These are phyloP conservation scores for Eucommia ulmoides DNA, from an alignment of 257 asterid genomes.

Conservation along the genomic window DNA sequence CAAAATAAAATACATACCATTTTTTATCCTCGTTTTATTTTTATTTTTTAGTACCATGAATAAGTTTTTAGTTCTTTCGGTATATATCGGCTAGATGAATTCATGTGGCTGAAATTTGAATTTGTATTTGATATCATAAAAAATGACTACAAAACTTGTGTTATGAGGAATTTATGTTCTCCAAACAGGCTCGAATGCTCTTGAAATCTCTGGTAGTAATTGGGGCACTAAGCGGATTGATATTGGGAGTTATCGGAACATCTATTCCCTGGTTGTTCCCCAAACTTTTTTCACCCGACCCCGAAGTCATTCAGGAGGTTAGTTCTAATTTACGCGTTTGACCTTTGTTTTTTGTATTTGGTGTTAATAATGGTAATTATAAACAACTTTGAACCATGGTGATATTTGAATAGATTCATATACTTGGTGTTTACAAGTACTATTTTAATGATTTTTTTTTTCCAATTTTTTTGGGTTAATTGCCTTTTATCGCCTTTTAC, in stretches of 20 bases:
- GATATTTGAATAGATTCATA: no score
- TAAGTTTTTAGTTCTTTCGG: no score
- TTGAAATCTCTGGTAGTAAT: slow-evolving; percentile 76
- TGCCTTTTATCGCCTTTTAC: no score
- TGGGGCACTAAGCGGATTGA: slow-evolving; percentile 56
- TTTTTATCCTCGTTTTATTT: not conserved
- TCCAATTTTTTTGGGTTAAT: no score
- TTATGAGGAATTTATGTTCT: no score
- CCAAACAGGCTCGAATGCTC: slow-evolving; percentile 63
- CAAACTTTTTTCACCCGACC: slow-evolving; percentile 66
- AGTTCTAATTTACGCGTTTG: slow-evolving; percentile 14
- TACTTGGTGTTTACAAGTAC: no score
- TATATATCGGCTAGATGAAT: no score
- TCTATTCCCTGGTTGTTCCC: slow-evolving; percentile 84
- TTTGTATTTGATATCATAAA: no score
- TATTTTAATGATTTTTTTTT: no score
- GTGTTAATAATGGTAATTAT: not conserved
- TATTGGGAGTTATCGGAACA: slow-evolving; percentile 62
- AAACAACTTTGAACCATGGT: not conserved
- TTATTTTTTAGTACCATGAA: not conserved
- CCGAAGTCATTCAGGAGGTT: slow-evolving; percentile 63
- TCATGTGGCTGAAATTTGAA: no score
- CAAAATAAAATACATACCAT: not conserved
- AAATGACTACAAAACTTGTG: no score
- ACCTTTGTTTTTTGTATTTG: not conserved